Conservation (phyloP, 306 rosid genomes). For the Casuarina cunninghamiana region DNA sequence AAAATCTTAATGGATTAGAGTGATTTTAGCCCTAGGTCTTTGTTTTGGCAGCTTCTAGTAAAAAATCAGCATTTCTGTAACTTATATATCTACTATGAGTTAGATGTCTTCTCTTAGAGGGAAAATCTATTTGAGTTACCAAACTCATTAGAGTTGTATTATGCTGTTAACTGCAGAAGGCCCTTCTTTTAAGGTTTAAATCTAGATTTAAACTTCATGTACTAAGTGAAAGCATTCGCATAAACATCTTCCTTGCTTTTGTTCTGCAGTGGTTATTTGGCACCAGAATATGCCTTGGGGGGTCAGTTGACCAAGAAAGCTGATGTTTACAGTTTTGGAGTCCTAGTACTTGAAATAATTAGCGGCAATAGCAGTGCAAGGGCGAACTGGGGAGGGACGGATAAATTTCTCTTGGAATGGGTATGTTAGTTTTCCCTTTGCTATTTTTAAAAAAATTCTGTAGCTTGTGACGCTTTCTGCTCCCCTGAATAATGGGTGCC, state of each 20-base stretch:
- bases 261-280: slow-evolving; percentile 81
- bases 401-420: slow-evolving; percentile 73
- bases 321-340: slow-evolving; percentile 88
- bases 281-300: slow-evolving; percentile 95
- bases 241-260: slow-evolving; percentile 28
- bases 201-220: not conserved
- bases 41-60: not conserved
- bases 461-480: not conserved
- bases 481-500: not conserved
- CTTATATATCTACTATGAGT: not conserved
- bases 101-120: not conserved
- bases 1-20: not conserved
- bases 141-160: not conserved
- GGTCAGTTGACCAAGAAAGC: slow-evolving; percentile 92
- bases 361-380: slow-evolving; percentile 71
- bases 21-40: not conserved
- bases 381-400: slow-evolving; percentile 52
- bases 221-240: not conserved
- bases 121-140: not conserved
- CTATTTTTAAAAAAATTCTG: slow-evolving; percentile 6
- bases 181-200: not conserved
- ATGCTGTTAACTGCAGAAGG: not conserved
- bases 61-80: slow-evolving; percentile 1
- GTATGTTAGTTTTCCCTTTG: slow-evolving; percentile 35
- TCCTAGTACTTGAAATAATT: slow-evolving; percentile 83